phyloP scores from a whole-genome alignment of 495 filamentous ascomycete genomes.

The Glonium stellatum region DNA sequence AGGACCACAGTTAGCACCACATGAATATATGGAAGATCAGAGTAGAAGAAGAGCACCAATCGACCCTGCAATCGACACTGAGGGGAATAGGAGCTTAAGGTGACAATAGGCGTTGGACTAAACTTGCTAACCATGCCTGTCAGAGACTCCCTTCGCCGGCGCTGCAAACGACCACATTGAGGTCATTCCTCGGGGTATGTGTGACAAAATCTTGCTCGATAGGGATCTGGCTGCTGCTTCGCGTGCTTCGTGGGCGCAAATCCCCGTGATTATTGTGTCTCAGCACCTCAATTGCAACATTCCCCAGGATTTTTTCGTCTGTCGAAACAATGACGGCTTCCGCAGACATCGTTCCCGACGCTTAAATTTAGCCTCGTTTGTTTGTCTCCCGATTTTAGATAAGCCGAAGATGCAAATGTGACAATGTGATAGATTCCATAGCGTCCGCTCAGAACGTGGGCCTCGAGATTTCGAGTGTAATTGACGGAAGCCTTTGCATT shows the following conservation, averaged over 20 bases:
- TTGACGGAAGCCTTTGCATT: conserved; percentile 1
- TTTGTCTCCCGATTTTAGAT: background rate
- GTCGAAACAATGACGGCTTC: conserved; percentile 15
- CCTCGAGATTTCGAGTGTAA: background rate
- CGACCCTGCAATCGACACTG: conserved; percentile 5
- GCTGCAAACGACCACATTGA: conserved; percentile 12
- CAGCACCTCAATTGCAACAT: conserved; percentile 7
- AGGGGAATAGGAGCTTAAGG: conserved; percentile 1
- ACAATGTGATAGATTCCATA: background rate
- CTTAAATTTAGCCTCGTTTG: background rate
- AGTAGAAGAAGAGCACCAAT: background rate
- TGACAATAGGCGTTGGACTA: conserved; percentile 7
- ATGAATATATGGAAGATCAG: conserved; percentile 2
- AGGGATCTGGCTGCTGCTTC: conserved; percentile 12
- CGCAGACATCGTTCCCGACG: background rate
- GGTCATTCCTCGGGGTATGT: conserved; percentile 7
- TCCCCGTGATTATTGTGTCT: conserved; percentile 13
- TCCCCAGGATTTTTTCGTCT: conserved; percentile 7
- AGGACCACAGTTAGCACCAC: conserved; percentile 11
- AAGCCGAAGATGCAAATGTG: background rate
- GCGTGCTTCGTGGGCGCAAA: conserved; percentile 21
- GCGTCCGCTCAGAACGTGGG: background rate
- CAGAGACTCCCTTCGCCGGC: background rate
- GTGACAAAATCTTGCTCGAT: conserved; percentile 8
- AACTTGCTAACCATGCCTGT: background rate